Percentiles rank a stretch among this genome's conserved stretches.
Conservation (phyloP, 1,284 basidiomycete genomes). For the Ganoderma resinaceum region DNA sequence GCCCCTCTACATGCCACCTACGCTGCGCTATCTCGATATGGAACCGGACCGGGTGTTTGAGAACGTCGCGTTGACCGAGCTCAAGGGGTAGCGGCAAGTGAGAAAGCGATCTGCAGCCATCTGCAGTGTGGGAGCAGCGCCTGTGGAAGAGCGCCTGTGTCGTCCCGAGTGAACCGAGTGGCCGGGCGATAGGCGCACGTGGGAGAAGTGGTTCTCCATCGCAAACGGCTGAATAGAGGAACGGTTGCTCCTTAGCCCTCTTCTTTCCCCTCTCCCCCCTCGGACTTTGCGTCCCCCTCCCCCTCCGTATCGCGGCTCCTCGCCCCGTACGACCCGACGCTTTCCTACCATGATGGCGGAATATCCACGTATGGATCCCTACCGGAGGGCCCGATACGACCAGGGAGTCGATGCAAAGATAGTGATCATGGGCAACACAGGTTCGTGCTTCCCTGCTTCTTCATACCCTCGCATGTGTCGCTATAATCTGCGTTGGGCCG, state of each 20-base stretch:
- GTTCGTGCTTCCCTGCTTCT: conserved; percentile 46
- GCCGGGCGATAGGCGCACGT: conserved; percentile 32
- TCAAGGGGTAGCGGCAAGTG: conserved; percentile 1
- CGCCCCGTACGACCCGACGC: conserved; percentile 34
- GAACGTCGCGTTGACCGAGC: not conserved
- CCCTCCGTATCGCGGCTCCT: conserved; percentile 25
- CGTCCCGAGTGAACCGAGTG: conserved; percentile 26
- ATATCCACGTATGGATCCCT: conserved; percentile 62
- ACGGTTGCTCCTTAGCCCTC: conserved; percentile 32
- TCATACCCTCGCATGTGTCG: conserved; percentile 5
- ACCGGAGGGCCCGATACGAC: conserved; percentile 71
- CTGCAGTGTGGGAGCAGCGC: conserved; percentile 6
- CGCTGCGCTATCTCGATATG: conserved; percentile 21
- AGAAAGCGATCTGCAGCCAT: not conserved
- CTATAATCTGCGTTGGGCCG: not conserved
- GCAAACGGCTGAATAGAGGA: conserved; percentile 33
- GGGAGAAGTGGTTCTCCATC: conserved; percentile 34
- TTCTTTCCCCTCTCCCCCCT: conserved; percentile 24
- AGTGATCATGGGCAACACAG: conserved; percentile 96
- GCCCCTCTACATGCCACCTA: conserved; percentile 26
- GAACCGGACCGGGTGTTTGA: conserved; percentile 11
- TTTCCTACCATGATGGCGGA: conserved; percentile 40
- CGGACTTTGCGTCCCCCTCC: conserved; percentile 27
- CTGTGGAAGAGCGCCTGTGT: not conserved
- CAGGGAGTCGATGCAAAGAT: conserved; percentile 94